phyloP scores from a whole-genome alignment of 495 filamentous ascomycete genomes.

The Tuber magnatum region DNA sequence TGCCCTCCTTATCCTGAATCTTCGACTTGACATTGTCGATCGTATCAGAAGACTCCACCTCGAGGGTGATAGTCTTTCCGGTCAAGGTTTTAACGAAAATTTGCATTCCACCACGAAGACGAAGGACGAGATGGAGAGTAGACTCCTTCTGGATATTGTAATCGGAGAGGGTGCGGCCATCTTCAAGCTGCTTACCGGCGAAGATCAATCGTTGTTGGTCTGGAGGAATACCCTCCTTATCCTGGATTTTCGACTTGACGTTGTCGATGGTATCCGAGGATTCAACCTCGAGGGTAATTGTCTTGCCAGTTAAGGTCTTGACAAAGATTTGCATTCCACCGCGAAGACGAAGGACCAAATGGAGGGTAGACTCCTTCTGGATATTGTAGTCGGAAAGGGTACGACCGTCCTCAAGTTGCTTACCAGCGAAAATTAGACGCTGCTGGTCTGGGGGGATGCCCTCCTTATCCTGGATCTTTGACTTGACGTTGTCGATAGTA shows the following conservation, averaged over 20 bases:
- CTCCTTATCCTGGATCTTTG: constrained; percentile 99
- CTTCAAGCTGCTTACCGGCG: constrained; percentile 52
- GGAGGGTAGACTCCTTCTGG: constrained; percentile 94
- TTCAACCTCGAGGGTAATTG: constrained; percentile 71
- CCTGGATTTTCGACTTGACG: constrained; percentile 87
- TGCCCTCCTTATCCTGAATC: constrained; percentile 73
- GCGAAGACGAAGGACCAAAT: constrained; percentile 92
- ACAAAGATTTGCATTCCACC: constrained; percentile 97
- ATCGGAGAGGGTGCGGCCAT: constrained; percentile 80
- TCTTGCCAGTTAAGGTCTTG: constrained; percentile 55
- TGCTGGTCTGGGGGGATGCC: constrained; percentile 97
- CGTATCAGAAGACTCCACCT: constrained; percentile 71
- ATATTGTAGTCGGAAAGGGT: constrained; percentile 98
- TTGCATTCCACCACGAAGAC: constrained; percentile 90
- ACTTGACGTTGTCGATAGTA: constrained; percentile 98
- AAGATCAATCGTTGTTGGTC: constrained; percentile 55
- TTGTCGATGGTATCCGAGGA: constrained; percentile 88
- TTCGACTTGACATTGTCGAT: constrained; percentile 70
- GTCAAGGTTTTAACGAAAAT: constrained; percentile 81
- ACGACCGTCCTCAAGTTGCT: constrained; percentile 95
- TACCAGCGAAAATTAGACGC: constrained; percentile 96
- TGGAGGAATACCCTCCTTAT: constrained; percentile 71
- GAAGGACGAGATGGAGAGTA: constrained; percentile 90
- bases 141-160: constrained; percentile 99
- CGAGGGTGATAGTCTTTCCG: constrained; percentile 96